Percentiles rank a stretch among this genome's conserved stretches.
Conservation (phyloP, 2,329 filamentous ascomycete genomes). For the Grosmannia clavigera region DNA sequence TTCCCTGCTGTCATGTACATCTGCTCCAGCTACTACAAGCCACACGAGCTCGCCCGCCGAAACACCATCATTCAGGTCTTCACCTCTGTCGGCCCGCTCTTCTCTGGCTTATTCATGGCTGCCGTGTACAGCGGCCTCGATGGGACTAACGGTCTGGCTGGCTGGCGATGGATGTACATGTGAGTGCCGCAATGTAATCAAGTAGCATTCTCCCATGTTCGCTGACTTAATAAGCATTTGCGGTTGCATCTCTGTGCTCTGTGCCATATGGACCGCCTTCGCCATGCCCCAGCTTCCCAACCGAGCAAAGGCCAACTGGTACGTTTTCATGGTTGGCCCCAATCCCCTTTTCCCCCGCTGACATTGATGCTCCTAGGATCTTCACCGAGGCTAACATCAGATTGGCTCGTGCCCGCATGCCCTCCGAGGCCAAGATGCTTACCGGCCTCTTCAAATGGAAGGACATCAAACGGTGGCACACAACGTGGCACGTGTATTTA, state of each 20-base stretch:
- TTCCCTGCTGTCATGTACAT: slow-evolving; percentile 20
- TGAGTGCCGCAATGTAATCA: background rate
- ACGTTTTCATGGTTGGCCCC: background rate
- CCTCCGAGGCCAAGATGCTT: slow-evolving; percentile 12
- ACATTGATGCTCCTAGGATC: slow-evolving; percentile 9
- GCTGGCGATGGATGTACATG: slow-evolving; percentile 19
- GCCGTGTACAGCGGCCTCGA: slow-evolving; percentile 17
- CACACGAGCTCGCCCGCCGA: slow-evolving; percentile 18
- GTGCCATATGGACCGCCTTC: slow-evolving; percentile 15
- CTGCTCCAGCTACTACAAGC: slow-evolving; percentile 19
- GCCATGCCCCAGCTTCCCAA: slow-evolving; percentile 17
- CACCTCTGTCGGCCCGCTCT: slow-evolving; percentile 15
- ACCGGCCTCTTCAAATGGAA: slow-evolving; percentile 19
- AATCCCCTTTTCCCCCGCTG: background rate
- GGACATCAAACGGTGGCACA: slow-evolving; percentile 18
- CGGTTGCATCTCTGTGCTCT: slow-evolving; percentile 16
- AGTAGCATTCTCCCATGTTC: no score
- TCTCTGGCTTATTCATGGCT: slow-evolving; percentile 18
- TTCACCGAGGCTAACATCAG: slow-evolving; percentile 15
- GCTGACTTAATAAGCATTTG: slow-evolving; percentile 11
- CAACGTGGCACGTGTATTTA: slow-evolving; percentile 18
- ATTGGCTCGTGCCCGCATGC: slow-evolving; percentile 15
- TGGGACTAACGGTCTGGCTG: slow-evolving; percentile 12
- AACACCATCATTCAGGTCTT: slow-evolving; percentile 19
- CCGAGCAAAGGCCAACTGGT: slow-evolving; percentile 17